Evolutionary conservation across 2,329 filamentous ascomycete genomes (phyloP), one percentile per base, ranked within the genome.

Genomic region (Trichoderma oligosporum): DNA sequence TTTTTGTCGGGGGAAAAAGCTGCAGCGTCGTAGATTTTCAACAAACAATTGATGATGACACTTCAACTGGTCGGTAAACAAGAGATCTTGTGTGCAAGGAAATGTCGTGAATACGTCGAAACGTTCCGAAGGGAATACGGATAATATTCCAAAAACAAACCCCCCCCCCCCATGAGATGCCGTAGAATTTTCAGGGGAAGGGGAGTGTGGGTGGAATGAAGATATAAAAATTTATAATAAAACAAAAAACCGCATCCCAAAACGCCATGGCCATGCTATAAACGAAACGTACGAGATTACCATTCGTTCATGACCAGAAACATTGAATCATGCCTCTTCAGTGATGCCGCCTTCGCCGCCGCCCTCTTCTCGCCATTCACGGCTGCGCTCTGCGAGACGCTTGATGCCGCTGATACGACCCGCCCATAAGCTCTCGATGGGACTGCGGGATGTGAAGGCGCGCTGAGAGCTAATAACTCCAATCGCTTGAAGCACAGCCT

Each of bases 391-490:
- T 0, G 90, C 90, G 62, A 97, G 75, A 60, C 83, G 81, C 73
- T 88, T 91, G 61, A 97, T 84, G 22, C 94, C 94, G 12, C 80
- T 74, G 18, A 97, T 87, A 35, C 94, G 84, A 38, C 82, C 82
- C 1, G 94, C 91, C 91, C 93, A 97, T 27, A 97, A 81, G 29
- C 85, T 84, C 76, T 99, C 94, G 5, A 93, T 88, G 0, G 91
- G 85, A 2, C 92, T 94, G 51, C 93, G 85, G 81, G 93, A 97
- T 0, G 94, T 97, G 70, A 93, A 96, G 9, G 88, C 92, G 45
- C 94, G 83, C 74, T 99, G 94, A 6, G 89, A 95, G 67, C 89
- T 94, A 65, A 99, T 97, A 61, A 97, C 92, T 6, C 94, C 93
- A 63, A 99, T 97, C 14, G 92, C 91, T 72, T 99, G 94, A 22